Base-by-base conservation (phyloP, 495 filamentous ascomycete genomes). In the Annulohypoxylon nitens region DNA sequence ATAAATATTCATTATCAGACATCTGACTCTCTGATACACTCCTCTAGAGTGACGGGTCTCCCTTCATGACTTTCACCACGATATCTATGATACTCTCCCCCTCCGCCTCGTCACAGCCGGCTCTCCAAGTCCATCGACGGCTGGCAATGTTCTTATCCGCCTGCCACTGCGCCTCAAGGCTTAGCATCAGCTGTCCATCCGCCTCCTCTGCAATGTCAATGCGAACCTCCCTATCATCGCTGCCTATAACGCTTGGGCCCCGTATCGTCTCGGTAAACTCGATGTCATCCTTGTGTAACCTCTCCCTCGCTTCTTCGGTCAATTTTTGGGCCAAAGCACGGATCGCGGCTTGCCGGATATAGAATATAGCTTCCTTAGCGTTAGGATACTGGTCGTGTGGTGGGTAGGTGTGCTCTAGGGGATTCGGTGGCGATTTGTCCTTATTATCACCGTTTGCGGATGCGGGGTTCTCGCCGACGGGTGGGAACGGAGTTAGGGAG, bases 311-410 rank as follows among this genome's bases (percentile, higher is more conserved):
- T 12, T 51, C 69, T 2, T 51, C 47, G 14, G 73, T 60, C 1
- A 79, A 30, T 3, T 61, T 69, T 7, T 70, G 57, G 4, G 61
- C 64, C 4, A 80, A 30, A 8, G 70, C 69, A 37, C 71, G 76
- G 20, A 68, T 36, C 0, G 69, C 39, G 5, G 73, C 78, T 34
- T 74, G 77, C 6, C 65, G 74, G 14, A 80, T 20, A 60, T 79
- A 80, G 61, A 75, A 76, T 9, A 67, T 67, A 6, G 75, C 73
- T 47, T 80, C 77, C 9, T 47, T 54, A 5, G 64, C 69, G 47
- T 61, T 75, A 2, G 73, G 66, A 37, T 73, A 80, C n/a, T 65
- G 60, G 57, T 79, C 77, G 9, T 63, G 26, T 0, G 78, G 77
- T 10, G 78, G 78, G 37, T 75, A 80, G 3, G 41, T 41, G 7